phyloP scores from a whole-genome alignment of 2,329 filamentous ascomycete species.

The Ceratocystis papillata region DNA sequence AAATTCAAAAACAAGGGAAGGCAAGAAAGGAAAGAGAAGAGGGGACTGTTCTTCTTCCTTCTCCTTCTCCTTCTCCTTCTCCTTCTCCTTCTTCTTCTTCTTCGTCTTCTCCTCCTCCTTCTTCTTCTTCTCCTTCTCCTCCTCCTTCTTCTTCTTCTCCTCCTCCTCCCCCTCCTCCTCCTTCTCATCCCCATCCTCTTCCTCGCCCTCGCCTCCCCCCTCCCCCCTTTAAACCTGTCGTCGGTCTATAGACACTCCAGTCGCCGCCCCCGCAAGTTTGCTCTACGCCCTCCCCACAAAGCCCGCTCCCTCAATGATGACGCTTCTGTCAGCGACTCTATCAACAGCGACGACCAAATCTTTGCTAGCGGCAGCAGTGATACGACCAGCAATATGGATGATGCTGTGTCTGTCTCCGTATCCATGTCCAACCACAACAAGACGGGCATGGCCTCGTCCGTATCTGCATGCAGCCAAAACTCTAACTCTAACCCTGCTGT shows the following conservation, averaged over 20 bases:
- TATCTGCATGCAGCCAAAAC: neutral
- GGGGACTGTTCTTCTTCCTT: too few relatives aligned
- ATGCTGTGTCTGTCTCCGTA: constrained; percentile 43
- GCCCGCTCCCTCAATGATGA: constrained; percentile 44
- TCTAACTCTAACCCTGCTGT: neutral
- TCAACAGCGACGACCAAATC: constrained; percentile 51
- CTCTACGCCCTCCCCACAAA: constrained; percentile 46
- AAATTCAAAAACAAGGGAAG: too few relatives aligned
- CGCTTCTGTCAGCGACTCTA: constrained; percentile 56
- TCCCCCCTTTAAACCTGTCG: too few relatives aligned
- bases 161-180: too few relatives aligned
- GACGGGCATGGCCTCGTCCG: neutral
- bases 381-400: constrained; percentile 44
- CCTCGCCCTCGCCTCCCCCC: neutral
- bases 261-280: constrained; percentile 47
- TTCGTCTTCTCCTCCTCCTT: too few relatives aligned
- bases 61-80: neutral
- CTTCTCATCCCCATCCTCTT: neutral
- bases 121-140: too few relatives aligned
- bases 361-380: constrained; percentile 48
- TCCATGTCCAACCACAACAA: constrained; percentile 38
- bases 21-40: too few relatives aligned
- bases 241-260: too few relatives aligned
- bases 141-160: too few relatives aligned
- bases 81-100: neutral